A percentile compares a stretch with the other conserved stretches of the same genome.
phyloP scores from a whole-genome alignment of 108 stramenopile species.

The Pseudonitzschia multiseries region DNA sequence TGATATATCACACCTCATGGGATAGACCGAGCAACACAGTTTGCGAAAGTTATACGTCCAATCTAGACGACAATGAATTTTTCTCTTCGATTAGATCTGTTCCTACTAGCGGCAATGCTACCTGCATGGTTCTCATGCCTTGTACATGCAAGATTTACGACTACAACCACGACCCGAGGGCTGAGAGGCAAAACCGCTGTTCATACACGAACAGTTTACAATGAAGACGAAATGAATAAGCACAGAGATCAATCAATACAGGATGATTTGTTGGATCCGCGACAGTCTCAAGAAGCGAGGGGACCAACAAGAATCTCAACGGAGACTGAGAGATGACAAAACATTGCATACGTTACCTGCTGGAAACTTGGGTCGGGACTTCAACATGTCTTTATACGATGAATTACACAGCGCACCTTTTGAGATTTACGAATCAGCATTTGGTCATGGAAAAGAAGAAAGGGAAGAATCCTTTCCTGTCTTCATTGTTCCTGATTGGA shows the following conservation, averaged over 20 bases:
- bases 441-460: slow-evolving; percentile 14
- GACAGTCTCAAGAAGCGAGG: background rate
- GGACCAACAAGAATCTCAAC: slow-evolving; percentile 9
- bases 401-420: slow-evolving; percentile 32
- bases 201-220: slow-evolving; percentile 12
- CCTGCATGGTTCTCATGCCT: background rate
- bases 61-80: background rate
- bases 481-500: slow-evolving; percentile 36
- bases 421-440: slow-evolving; percentile 28
- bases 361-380: slow-evolving; percentile 16
- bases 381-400: slow-evolving; percentile 30
- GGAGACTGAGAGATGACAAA: background rate
- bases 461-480: slow-evolving; percentile 37
- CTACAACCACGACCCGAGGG: slow-evolving; percentile 10
- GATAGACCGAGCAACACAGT: background rate
- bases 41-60: background rate
- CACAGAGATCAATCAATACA: background rate
- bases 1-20: background rate
- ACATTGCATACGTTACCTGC: slow-evolving; percentile 16
- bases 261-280: background rate
- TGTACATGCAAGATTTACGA: background rate
- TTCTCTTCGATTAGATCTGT: background rate
- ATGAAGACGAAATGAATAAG: background rate
- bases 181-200: slow-evolving; percentile 17
- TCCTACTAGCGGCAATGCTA: slow-evolving; percentile 7